Base-by-base conservation (phyloP, 129 eudicot genomes). In the Flaveria bidentis region DNA sequence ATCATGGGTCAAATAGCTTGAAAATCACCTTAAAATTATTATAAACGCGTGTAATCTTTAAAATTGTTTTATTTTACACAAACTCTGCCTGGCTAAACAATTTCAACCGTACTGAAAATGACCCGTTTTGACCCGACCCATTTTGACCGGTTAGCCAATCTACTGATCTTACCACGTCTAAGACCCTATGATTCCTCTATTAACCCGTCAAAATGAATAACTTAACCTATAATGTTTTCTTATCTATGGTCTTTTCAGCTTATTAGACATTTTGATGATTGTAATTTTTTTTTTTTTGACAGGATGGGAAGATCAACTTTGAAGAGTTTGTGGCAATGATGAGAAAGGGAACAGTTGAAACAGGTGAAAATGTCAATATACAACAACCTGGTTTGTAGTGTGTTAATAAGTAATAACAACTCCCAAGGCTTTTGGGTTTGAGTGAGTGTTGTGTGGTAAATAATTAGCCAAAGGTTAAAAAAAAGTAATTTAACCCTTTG, bases 271-370 rank as follows among this genome's bases (percentile, higher is more conserved):
- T 15, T n/a, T 10, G 25, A 68, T 36, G 17, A 25, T 61, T 63
- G 51, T 25, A 12, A 47, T 55, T 52, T 53, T 28, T 53, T 55
- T 52, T 53, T 28, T 53, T 61, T 39, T 42, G 41, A 67, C 30
- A 87, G 97, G 98, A 93, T 80, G 98, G 98, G 74, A 87, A 26
- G 75, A 93, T 93, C 28, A 90, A 93, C 78, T 93, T 80, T 50
- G 92, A 90, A 15, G 98, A 93, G 79, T 93, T 93, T 78, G 91
- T 65, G 68, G 53, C 81, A 16, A 90, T 93, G 98, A 93, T 88
- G 98, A 93, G 72, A 77, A 90, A 87, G 78, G 98, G 98, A 76
- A 86, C 89, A 17, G 50, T 80, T 64, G 91, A 87, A 60, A 73
- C 78, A 30, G 84, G 82, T 60, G 82, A 60, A 78, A 28, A 72